Conservation (phyloP, 2,329 filamentous ascomycete species). For the Pseudocercospora vitis region DNA sequence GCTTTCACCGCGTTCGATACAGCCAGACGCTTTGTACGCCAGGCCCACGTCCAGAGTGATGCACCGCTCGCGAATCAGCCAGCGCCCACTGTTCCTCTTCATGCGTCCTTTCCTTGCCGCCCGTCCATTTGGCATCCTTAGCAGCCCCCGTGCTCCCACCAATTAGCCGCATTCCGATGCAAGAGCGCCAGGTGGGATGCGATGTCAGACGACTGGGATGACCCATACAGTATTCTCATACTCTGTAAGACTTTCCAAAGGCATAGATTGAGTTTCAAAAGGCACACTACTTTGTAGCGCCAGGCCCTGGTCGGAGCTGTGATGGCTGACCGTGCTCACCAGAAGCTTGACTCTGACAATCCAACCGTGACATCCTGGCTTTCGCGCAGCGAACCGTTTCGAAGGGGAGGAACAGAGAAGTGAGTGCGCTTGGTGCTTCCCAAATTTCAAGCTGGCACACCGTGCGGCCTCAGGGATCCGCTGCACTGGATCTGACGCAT, state of each 20-base stretch:
- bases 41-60: slow-evolving; percentile 8
- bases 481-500: slow-evolving; percentile 10
- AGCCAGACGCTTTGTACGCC: slow-evolving; percentile 7
- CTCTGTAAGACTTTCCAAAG: background rate
- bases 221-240: too few species aligned
- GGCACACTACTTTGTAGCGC: slow-evolving; percentile 8
- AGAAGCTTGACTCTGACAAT: slow-evolving; percentile 8
- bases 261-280: slow-evolving; percentile 21
- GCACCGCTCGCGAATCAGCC: slow-evolving; percentile 9
- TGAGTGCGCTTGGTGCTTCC: slow-evolving; percentile 14
- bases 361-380: slow-evolving; percentile 9
- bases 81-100: slow-evolving; percentile 5
- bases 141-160: background rate
- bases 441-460: slow-evolving; percentile 13
- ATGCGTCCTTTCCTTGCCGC: background rate
- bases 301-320: slow-evolving; percentile 1
- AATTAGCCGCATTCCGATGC: background rate
- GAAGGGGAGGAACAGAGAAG: background rate
- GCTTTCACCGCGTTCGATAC: background rate
- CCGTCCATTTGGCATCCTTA: background rate
- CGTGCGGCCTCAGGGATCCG: slow-evolving; percentile 15
- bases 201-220: background rate
- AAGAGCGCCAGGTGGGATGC: background rate
- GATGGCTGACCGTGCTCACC: background rate
- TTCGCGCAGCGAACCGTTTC: slow-evolving; percentile 11